Evolutionary conservation across 345 rosid genomes (phyloP).

Genomic region (Orychophragmus violaceus): DNA sequence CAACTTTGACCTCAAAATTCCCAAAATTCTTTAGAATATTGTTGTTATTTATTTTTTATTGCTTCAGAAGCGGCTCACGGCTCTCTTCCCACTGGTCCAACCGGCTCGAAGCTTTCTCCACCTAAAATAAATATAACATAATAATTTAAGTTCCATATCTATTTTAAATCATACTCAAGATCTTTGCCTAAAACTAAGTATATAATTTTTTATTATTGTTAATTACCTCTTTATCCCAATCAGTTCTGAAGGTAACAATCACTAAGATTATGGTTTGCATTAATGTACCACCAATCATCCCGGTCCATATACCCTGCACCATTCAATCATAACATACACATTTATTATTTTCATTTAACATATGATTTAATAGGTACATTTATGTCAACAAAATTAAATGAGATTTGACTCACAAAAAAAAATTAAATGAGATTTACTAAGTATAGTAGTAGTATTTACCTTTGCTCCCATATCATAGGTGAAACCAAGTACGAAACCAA

Average conservation of each 20-base stretch:
- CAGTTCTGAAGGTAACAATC: slow-evolving; percentile 42
- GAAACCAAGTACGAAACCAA: slow-evolving; percentile 59
- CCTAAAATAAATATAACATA: slow-evolving; percentile 31
- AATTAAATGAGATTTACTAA: not conserved
- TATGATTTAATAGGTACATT: not conserved
- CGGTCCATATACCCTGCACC: slow-evolving; percentile 57
- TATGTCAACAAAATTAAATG: not conserved
- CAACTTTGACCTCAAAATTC: slow-evolving; percentile 20
- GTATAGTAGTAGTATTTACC: too few species aligned
- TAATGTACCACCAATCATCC: slow-evolving; percentile 60
- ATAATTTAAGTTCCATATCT: not conserved
- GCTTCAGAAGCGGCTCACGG: slow-evolving; percentile 37
- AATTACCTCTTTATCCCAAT: slow-evolving; percentile 59
- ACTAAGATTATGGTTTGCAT: slow-evolving; percentile 52
- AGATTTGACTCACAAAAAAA: not conserved
- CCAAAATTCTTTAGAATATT: not conserved
- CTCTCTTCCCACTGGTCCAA: slow-evolving; percentile 69
- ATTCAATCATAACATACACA: not conserved
- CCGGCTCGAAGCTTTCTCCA: slow-evolving; percentile 51
- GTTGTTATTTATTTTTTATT: not conserved
- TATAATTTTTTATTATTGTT: too few species aligned
- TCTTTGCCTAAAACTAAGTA: not conserved
- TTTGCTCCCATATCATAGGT: slow-evolving; percentile 47
- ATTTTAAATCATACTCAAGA: not conserved
- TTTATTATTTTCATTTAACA: slow-evolving; percentile 4